phyloP scores from a whole-genome alignment of 2,329 filamentous ascomycete species.

The Hymenoscyphus infarciens region DNA sequence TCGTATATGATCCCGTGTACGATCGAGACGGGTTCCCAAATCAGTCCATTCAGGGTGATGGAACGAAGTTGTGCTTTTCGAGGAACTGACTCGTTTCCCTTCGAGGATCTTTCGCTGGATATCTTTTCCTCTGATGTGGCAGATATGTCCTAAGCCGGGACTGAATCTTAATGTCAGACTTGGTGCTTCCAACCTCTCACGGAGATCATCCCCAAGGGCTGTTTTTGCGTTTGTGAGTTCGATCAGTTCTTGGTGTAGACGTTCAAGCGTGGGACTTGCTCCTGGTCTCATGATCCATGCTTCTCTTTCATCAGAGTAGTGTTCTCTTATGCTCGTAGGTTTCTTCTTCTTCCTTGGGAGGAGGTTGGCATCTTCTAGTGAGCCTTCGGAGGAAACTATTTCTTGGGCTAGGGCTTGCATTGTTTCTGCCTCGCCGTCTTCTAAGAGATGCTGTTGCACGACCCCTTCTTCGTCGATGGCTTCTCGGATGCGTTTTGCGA shows the following conservation, averaged over 20 bases:
- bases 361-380: conserved; percentile 51
- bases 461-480: conserved; percentile 93
- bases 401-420: conserved; percentile 72
- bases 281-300: conserved; percentile 63
- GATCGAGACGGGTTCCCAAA: conserved; percentile 76
- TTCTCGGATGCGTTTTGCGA: conserved; percentile 67
- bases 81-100: conserved; percentile 64
- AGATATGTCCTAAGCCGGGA: conserved; percentile 82
- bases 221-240: conserved; percentile 57
- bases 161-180: conserved; percentile 81
- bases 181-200: conserved; percentile 55
- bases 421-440: conserved; percentile 67
- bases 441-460: conserved; percentile 71
- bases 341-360: conserved; percentile 41
- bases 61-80: conserved; percentile 80
- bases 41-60: conserved; percentile 79
- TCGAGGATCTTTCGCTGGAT: conserved; percentile 35
- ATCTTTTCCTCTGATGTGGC: conserved; percentile 83
- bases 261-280: conserved; percentile 63
- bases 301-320: conserved; percentile 58
- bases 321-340: conserved; percentile 48
- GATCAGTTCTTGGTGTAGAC: conserved; percentile 66
- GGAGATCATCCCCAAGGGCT: conserved; percentile 57
- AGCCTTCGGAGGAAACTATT: conserved; percentile 63
- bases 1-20: conserved; percentile 71